Conservation (phyloP, 306 rosid species). For the Cucumis hystrix region DNA sequence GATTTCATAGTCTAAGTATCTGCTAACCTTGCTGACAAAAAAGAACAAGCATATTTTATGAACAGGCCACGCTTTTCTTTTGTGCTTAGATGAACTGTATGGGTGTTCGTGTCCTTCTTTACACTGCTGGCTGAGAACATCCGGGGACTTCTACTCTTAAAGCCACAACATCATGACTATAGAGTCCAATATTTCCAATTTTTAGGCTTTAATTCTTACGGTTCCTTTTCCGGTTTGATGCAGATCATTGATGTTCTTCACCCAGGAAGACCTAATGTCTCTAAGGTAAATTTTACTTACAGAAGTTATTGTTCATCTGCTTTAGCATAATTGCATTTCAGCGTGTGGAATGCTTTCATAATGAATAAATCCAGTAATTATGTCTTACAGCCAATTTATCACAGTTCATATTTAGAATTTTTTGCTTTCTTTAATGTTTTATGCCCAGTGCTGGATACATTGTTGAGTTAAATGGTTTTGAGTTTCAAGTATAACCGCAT, state of each 20-base stretch:
- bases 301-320: not conserved
- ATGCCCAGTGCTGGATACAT: not conserved
- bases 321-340: not conserved
- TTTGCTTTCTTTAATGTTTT: not conserved
- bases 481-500: not conserved
- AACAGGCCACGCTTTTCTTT: not conserved
- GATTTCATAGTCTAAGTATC: no score
- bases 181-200: not conserved
- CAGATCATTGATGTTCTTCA: constrained; percentile 26
- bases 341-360: not conserved
- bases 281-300: constrained; percentile 10
- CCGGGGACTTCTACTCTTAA: not conserved
- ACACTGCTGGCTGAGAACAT: not conserved
- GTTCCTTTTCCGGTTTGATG: not conserved
- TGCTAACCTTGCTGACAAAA: no score
- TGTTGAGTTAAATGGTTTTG: not conserved
- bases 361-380: not conserved
- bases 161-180: not conserved
- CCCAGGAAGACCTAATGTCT: constrained; percentile 16
- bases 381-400: not conserved
- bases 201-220: not conserved
- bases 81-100: not conserved
- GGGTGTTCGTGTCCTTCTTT: not conserved
- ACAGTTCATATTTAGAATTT: not conserved
- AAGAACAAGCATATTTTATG: not conserved